These are phyloP conservation scores for peach (Prunus persica) DNA, from an alignment of 306 rosid species.

Conservation along the genomic window Prunus_persica_NCBIv2 NC_034012.1:11038001-11038500, in stretches of 20 bases:
- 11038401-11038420: not conserved
- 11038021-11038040: no score
- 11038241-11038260: not conserved
- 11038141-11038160: not conserved
- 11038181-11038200: not conserved
- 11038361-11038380: slow-evolving; percentile 5
- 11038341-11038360: not conserved
- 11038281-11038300: not conserved
- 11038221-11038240: not conserved
- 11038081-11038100: not conserved
- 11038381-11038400: not conserved
- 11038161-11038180: not conserved
- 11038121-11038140: not conserved
- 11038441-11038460: not conserved
- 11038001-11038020: no score
- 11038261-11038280: not conserved
- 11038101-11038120: not conserved
- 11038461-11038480: not conserved
- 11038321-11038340: not conserved
- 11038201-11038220: not conserved
- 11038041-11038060: not conserved
- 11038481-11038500: not conserved
- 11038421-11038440: not conserved
- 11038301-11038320: not conserved
- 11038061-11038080: not conserved